Evolutionary conservation across 1,284 basidiomycete species (phyloP).

Genomic region (Clitocybe nebularis): DNA sequence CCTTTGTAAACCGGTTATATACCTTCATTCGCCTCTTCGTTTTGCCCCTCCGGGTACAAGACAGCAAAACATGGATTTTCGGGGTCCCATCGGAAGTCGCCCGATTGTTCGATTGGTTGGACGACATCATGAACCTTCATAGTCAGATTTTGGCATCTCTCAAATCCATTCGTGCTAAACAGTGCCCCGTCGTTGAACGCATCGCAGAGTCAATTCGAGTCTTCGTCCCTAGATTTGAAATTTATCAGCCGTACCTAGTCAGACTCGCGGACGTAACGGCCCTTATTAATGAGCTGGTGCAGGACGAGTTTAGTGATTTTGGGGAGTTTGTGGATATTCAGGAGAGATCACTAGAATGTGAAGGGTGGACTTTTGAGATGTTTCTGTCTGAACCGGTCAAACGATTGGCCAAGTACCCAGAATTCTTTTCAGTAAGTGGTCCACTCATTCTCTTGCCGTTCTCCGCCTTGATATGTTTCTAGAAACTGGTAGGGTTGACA

Average conservation of each 20-base stretch:
- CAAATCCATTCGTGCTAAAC: slow-evolving; percentile 37
- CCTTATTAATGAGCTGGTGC: slow-evolving; percentile 51
- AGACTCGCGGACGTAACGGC: slow-evolving; percentile 59
- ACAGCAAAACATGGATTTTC: slow-evolving; percentile 68
- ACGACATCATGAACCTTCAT: slow-evolving; percentile 80
- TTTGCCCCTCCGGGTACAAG: slow-evolving; percentile 67
- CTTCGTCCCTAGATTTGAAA: slow-evolving; percentile 66
- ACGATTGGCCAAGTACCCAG: slow-evolving; percentile 68
- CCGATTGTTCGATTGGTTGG: slow-evolving; percentile 79
- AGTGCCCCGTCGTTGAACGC: slow-evolving; percentile 42
- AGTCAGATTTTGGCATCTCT: slow-evolving; percentile 54
- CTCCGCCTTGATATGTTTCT: slow-evolving; percentile 1
- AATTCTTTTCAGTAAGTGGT: slow-evolving; percentile 66
- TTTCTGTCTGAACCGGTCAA: slow-evolving; percentile 76
- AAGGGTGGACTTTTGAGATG: slow-evolving; percentile 59
- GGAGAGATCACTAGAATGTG: slow-evolving; percentile 48
- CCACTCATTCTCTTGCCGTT: not conserved
- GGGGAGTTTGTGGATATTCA: slow-evolving; percentile 83
- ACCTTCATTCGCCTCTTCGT: slow-evolving; percentile 68
- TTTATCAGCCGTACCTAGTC: slow-evolving; percentile 84
- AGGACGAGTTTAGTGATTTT: slow-evolving; percentile 61
- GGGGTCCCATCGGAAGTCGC: slow-evolving; percentile 70
- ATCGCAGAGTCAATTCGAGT: slow-evolving; percentile 56
- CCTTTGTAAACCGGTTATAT: slow-evolving; percentile 63
- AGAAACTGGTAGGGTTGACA: slow-evolving; percentile 62